Evolutionary conservation across 768 basidiomycete species (phyloP).

Genomic region (Multifurca ochricompacta): DNA sequence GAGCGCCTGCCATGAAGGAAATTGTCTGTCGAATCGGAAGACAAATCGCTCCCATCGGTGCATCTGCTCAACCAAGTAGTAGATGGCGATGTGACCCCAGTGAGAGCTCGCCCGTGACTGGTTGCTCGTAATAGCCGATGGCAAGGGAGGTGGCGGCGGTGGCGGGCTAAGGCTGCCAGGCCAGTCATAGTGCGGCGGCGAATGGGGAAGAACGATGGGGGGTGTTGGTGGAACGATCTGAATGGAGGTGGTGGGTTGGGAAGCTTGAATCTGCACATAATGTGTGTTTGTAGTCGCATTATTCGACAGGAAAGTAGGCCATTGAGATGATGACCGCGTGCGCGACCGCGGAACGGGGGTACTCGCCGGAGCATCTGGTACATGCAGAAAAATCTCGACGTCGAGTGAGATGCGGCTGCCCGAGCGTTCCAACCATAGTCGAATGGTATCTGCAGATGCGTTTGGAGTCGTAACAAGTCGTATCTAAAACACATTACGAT

Average conservation of each 20-base stretch:
- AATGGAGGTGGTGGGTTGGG: conserved; percentile 19
- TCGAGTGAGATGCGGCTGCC: conserved; percentile 64
- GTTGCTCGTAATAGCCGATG: conserved; percentile 23
- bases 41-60: conserved; percentile 76
- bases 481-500: conserved; percentile 38
- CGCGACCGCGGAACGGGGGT: conserved; percentile 10
- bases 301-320: conserved; percentile 21
- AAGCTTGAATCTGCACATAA: conserved; percentile 22
- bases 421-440: conserved; percentile 77
- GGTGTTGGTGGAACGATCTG: conserved; percentile 21
- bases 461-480: conserved; percentile 63
- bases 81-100: conserved; percentile 78
- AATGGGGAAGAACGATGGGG: conserved; percentile 19
- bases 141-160: conserved; percentile 14
- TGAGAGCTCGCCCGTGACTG: conserved; percentile 43
- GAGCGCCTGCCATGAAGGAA: conserved; percentile 64
- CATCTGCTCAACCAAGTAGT: conserved; percentile 74
- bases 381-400: conserved; percentile 70
- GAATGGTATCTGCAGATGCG: conserved; percentile 68
- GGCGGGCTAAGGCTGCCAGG: conserved; percentile 15
- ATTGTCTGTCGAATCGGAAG: conserved; percentile 72
- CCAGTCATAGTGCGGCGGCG: conserved; percentile 20
- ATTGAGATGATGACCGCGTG: conserved; percentile 21
- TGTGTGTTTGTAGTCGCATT: conserved; percentile 22
- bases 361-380: conserved; percentile 25